Conservation (phyloP, 2,329 filamentous ascomycete genomes). For the Alternaria viburni region DNA sequence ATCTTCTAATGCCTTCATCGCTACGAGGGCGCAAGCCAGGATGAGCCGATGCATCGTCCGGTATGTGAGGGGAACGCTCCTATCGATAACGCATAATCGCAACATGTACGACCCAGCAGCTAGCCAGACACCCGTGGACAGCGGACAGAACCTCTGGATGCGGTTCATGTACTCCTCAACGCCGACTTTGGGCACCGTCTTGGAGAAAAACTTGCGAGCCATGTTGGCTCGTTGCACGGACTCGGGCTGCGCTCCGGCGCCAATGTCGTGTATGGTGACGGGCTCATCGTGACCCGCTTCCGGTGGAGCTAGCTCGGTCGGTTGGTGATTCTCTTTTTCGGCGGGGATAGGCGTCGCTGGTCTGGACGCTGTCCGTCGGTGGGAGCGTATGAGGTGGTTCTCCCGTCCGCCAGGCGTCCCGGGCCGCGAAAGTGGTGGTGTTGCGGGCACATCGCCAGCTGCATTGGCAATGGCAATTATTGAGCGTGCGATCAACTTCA, state of each 20-base stretch:
- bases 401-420: conserved; percentile 59
- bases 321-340: conserved; percentile 49
- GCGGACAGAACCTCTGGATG: conserved; percentile 88
- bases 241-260: conserved; percentile 74
- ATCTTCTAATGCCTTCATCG: conserved; percentile 95
- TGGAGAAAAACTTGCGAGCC: conserved; percentile 91
- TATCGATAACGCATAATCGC: conserved; percentile 74
- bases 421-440: conserved; percentile 70
- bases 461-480: conserved; percentile 68
- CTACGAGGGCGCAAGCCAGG: conserved; percentile 82
- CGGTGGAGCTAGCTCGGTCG: conserved; percentile 54
- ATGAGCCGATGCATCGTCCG: conserved; percentile 87
- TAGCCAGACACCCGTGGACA: conserved; percentile 92
- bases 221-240: conserved; percentile 83
- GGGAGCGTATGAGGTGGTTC: conserved; percentile 31
- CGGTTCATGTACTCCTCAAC: conserved; percentile 85
- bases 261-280: conserved; percentile 51
- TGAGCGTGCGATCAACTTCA: conserved; percentile 75
- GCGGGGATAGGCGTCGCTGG: conserved; percentile 49
- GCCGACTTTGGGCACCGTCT: conserved; percentile 80
- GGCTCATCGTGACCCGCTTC: conserved; percentile 59
- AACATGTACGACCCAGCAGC: conserved; percentile 88
- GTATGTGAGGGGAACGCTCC: conserved; percentile 78
- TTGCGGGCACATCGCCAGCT: conserved; percentile 80
- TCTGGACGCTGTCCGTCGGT: conserved; percentile 46